phyloP scores from a whole-genome alignment of 441 rosid genomes.

The Arabidopsis hybrid region DNA sequence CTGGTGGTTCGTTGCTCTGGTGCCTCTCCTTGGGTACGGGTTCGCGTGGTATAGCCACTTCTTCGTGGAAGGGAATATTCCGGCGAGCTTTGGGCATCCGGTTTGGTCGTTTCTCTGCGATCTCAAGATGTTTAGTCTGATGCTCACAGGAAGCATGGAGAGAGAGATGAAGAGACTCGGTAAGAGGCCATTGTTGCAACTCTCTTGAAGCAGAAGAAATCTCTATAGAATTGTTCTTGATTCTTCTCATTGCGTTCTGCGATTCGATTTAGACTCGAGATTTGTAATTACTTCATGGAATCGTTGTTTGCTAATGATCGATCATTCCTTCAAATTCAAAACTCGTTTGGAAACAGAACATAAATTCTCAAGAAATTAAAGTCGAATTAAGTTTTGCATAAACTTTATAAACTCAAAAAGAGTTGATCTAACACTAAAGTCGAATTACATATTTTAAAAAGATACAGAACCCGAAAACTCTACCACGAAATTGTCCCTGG shows the following conservation, averaged over 20 bases:
- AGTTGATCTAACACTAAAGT: slow-evolving; percentile 33
- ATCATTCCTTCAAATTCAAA: not conserved
- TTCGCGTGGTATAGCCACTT: slow-evolving; percentile 96
- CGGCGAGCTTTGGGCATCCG: slow-evolving; percentile 88
- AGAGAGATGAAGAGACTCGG: slow-evolving; percentile 96
- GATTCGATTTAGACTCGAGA: slow-evolving; percentile 8
- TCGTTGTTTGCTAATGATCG: not conserved
- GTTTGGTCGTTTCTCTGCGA: slow-evolving; percentile 92
- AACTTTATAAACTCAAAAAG: slow-evolving; percentile 33
- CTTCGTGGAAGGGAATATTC: slow-evolving; percentile 90
- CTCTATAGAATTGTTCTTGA: not conserved
- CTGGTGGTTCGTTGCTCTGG: slow-evolving; percentile 65
- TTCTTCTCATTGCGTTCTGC: slow-evolving; percentile 6
- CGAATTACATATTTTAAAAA: slow-evolving; percentile 28
- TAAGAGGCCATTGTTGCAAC: slow-evolving; percentile 80
- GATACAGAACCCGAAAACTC: slow-evolving; percentile 29
- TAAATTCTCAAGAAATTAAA: not conserved
- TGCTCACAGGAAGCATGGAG: slow-evolving; percentile 95
- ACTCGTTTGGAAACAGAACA: not conserved
- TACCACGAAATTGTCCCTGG: slow-evolving; percentile 6
- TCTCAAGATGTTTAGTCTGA: slow-evolving; percentile 91
- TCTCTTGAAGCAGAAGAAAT: slow-evolving; percentile 21
- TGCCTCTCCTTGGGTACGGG: slow-evolving; percentile 85
- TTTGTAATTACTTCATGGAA: not conserved
- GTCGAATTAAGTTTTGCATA: not conserved